phyloP scores from a whole-genome alignment of 805 yeast species.

The Myxozyma mucilagina region DNA sequence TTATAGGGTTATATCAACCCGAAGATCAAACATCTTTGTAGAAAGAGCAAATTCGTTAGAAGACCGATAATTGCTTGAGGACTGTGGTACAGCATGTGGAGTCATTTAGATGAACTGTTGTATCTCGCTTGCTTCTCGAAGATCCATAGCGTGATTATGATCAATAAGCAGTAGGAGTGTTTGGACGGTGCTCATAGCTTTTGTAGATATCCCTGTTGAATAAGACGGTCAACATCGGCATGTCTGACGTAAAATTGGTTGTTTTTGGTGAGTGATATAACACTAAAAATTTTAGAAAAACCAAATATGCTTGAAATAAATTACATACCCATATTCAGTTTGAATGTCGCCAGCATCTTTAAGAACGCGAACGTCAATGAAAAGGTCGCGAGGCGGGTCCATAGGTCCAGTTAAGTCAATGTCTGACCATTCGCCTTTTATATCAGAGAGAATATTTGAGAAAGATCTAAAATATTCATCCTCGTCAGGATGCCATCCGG shows the following conservation, averaged over 20 bases:
- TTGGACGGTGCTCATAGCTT: not conserved
- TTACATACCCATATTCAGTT: slow-evolving; percentile 77
- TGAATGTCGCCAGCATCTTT: slow-evolving; percentile 96
- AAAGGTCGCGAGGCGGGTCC: slow-evolving; percentile 87
- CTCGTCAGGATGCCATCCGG: slow-evolving; percentile 65
- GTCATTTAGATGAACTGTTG: too few relatives aligned
- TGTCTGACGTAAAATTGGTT: slow-evolving; percentile 93
- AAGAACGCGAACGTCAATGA: slow-evolving; percentile 88
- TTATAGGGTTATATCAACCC: too few relatives aligned
- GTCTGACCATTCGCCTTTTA: slow-evolving; percentile 77
- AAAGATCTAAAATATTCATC: slow-evolving; percentile 74
- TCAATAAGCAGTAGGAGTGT: too few relatives aligned
- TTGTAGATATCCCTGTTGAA: slow-evolving; percentile 93
- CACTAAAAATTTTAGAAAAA: slow-evolving; percentile 41
- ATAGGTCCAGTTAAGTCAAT: slow-evolving; percentile 85
- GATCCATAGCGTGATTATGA: too few relatives aligned
- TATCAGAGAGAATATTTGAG: slow-evolving; percentile 67
- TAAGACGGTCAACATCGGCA: slow-evolving; percentile 88
- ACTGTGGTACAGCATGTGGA: too few relatives aligned
- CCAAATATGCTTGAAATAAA: not conserved
- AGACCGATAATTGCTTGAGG: too few relatives aligned
- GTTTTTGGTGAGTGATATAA: slow-evolving; percentile 86
- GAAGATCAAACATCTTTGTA: too few relatives aligned
- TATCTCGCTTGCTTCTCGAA: too few relatives aligned
- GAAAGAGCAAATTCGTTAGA: too few relatives aligned